A percentile compares a stretch with the other conserved stretches of the same genome.
Conservation (phyloP, 2,329 filamentous ascomycete genomes). For the Colletotrichum lentis region DNA sequence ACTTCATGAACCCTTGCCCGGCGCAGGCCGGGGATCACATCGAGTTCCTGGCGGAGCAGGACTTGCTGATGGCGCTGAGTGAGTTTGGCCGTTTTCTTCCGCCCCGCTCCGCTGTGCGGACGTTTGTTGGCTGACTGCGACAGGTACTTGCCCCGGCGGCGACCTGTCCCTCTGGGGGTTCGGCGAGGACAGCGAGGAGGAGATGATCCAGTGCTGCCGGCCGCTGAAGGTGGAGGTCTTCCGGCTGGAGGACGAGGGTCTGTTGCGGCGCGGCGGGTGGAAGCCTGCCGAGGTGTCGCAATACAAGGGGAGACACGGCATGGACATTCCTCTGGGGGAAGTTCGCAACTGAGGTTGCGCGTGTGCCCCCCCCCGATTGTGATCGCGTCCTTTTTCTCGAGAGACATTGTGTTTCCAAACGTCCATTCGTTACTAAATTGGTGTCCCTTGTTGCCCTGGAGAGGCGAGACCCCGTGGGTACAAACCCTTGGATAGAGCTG, state of each 20-base stretch:
- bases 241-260: constrained; percentile 60
- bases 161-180: constrained; percentile 86
- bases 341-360: constrained; percentile 11
- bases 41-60: constrained; percentile 82
- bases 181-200: constrained; percentile 71
- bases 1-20: constrained; percentile 76
- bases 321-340: constrained; percentile 49
- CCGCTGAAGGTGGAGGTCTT: constrained; percentile 80
- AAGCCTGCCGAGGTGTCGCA: constrained; percentile 64
- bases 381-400: background rate
- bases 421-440: too few relatives aligned
- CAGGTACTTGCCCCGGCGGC: constrained; percentile 78
- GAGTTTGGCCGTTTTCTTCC: too few relatives aligned
- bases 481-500: too few relatives aligned
- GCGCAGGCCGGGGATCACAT: constrained; percentile 66
- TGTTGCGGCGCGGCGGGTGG: constrained; percentile 68
- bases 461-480: too few relatives aligned
- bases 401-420: background rate
- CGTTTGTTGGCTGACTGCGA: background rate
- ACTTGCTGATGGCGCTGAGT: constrained; percentile 70
- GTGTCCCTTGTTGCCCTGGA: too few relatives aligned
- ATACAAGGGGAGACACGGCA: constrained; percentile 73
- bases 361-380: too few relatives aligned
- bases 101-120: too few relatives aligned
- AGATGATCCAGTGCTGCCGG: constrained; percentile 75